Conservation (phyloP, 495 filamentous ascomycete genomes). For the Aspergillus panamensis region DNA sequence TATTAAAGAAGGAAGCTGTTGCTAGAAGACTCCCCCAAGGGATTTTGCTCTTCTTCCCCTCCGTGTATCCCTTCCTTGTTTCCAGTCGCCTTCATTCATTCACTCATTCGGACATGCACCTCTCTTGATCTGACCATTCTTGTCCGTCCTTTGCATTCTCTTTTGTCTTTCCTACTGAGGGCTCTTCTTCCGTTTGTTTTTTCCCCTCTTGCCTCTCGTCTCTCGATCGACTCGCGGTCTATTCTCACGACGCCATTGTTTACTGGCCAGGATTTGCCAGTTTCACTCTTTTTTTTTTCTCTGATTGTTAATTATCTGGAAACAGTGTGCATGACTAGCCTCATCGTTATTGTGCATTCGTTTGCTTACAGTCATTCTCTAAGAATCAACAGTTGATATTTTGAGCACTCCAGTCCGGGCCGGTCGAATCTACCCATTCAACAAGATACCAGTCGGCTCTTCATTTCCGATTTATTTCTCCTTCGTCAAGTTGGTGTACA, state of each 20-base stretch:
- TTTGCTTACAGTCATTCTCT: constrained; percentile 2
- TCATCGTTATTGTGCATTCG: background rate
- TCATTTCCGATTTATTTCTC: too few species aligned
- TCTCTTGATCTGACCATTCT: constrained; percentile 8
- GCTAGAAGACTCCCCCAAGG: background rate
- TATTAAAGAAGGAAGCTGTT: background rate
- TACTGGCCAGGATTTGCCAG: background rate
- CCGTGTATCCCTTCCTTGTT: constrained; percentile 13
- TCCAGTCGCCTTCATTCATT: constrained; percentile 1
- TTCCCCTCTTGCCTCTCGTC: background rate
- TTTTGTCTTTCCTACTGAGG: background rate
- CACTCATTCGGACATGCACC: background rate
- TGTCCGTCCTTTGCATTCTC: constrained; percentile 15
- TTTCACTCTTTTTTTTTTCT: background rate
- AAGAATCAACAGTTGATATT: background rate
- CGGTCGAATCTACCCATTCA: background rate
- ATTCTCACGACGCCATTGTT: too few species aligned
- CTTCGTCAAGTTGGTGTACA: too few species aligned
- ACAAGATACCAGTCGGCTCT: background rate
- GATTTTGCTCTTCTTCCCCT: background rate
- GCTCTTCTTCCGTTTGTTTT: constrained; percentile 1
- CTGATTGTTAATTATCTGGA: background rate
- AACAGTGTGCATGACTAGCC: background rate
- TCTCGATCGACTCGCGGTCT: too few species aligned
- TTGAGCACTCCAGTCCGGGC: background rate